Evolutionary conservation across 2,329 filamentous ascomycete genomes (phyloP), one percentile per base, ranked within the genome.

Genomic region (Plenodomus tracheiphilus): DNA sequence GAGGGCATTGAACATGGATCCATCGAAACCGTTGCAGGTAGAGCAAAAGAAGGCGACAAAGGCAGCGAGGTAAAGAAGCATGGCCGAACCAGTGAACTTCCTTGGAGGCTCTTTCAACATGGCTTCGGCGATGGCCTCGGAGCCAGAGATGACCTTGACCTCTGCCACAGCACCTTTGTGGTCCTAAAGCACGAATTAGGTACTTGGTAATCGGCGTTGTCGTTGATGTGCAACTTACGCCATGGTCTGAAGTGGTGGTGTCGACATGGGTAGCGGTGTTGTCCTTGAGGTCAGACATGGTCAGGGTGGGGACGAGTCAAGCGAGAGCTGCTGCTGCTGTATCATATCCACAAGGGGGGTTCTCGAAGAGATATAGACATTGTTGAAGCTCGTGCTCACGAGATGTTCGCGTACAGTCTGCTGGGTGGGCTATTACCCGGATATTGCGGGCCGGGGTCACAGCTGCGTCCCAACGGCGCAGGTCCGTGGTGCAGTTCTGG

Each of bases 1-100:
- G 19, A 83, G 66, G 30, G 77, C 77, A 47, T 77, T 78, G 59
- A 83, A 80, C 41, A 85, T 75, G 21, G 78, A 81, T 32, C 81
- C 81, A 55, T 85, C 82, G 54, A 80, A 84, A 21, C 81, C 81
- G 63, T 83, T 82, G 75, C 80, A 78, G 8, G 79, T 81, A 19
- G 77, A 79, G 51, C 72, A 75, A 54, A 76, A 72, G 60, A 74
- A 77, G 25, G 72, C 75, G 13, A 53, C 45, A 34, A 65, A 46
- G 19, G 54, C 50, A 38, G 57, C 62, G 15, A 61, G 35, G 42
- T 58, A 64, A 8, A 69, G 61, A 30, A 62, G 49, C 18, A 70
- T 42, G 16, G 60, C 53, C 37, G 47, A 47, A 8, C 17, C 16
- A 32, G 47, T 54, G 44, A 65, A 62, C 5, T 43, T 39, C 2